Evolutionary conservation across 305 asterid species (phyloP).

Genomic region (Fraxinus paxiana): DNA sequence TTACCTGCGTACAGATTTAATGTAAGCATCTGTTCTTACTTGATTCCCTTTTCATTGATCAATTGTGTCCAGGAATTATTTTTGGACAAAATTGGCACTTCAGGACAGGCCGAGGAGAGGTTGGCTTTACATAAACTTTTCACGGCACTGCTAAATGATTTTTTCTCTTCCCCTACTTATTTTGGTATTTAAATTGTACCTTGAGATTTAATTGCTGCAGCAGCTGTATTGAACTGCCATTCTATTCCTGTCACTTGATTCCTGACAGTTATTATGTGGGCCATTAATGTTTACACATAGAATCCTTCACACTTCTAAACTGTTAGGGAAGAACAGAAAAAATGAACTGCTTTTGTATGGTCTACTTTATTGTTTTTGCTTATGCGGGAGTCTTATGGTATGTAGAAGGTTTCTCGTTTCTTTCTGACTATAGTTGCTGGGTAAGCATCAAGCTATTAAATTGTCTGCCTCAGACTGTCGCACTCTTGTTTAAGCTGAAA

Average conservation of each 20-base stretch:
- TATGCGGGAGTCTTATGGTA: not conserved
- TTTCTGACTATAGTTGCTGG: not conserved
- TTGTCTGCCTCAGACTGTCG: not conserved
- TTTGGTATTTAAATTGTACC: not conserved
- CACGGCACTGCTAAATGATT: not conserved
- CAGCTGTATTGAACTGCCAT: not conserved
- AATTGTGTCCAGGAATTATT: slow-evolving; percentile 59
- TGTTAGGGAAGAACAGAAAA: not conserved
- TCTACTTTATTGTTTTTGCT: not conserved
- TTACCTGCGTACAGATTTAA: not conserved
- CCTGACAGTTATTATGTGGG: not conserved
- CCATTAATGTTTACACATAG: not conserved
- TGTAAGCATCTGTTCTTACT: not conserved
- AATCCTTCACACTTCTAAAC: not conserved
- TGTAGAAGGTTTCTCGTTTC: not conserved
- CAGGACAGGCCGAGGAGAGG: slow-evolving; percentile 53
- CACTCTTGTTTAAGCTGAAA: not conserved
- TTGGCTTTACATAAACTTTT: slow-evolving; percentile 30
- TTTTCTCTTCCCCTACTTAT: slow-evolving; percentile 13
- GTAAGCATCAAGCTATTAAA: not conserved
- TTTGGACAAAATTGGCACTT: slow-evolving; percentile 48
- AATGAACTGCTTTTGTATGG: not conserved
- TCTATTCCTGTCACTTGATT: not conserved
- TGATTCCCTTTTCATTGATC: slow-evolving; percentile 25
- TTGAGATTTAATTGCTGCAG: not conserved